Percentiles rank a stretch among this genome's conserved stretches.
Conservation (phyloP, 108 stramenopile species). For the Nitzschia sp. region DNA sequence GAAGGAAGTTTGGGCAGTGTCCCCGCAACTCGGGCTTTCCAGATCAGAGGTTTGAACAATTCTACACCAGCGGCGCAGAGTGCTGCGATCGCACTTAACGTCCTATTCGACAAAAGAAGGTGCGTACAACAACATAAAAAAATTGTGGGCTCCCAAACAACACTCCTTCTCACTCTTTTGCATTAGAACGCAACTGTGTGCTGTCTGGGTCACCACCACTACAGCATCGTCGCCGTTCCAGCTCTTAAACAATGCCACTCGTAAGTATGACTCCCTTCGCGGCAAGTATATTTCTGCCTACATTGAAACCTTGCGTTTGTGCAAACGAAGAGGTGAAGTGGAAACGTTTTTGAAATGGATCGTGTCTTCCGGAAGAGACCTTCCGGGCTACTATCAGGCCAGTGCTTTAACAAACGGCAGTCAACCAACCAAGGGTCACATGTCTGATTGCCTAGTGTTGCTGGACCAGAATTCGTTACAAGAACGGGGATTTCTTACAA, state of each 20-base stretch:
- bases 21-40: conserved; percentile 43
- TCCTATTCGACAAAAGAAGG: conserved; percentile 75
- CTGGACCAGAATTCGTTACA: conserved; percentile 17
- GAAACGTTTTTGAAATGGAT: conserved; percentile 61
- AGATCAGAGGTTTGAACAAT: conserved; percentile 55
- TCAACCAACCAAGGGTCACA: conserved; percentile 46
- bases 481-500: conserved; percentile 44
- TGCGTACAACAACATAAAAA: conserved; percentile 13
- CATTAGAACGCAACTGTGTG: conserved; percentile 62
- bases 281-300: conserved; percentile 77
- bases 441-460: conserved; percentile 49
- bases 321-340: conserved; percentile 45
- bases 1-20: conserved; percentile 48
- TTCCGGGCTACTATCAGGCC: conserved; percentile 66
- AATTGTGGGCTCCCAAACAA: background rate
- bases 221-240: conserved; percentile 64
- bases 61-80: conserved; percentile 48
- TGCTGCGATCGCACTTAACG: conserved; percentile 54
- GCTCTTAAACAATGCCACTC: conserved; percentile 63
- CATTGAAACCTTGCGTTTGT: conserved; percentile 53
- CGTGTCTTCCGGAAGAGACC: conserved; percentile 53
- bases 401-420: conserved; percentile 56
- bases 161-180: background rate
- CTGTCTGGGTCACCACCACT: conserved; percentile 82
- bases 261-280: conserved; percentile 82